Evolutionary conservation across 441 rosid species (phyloP), one percentile per base, ranked within the genome.

Genomic region (Macaranga tanarius): DNA sequence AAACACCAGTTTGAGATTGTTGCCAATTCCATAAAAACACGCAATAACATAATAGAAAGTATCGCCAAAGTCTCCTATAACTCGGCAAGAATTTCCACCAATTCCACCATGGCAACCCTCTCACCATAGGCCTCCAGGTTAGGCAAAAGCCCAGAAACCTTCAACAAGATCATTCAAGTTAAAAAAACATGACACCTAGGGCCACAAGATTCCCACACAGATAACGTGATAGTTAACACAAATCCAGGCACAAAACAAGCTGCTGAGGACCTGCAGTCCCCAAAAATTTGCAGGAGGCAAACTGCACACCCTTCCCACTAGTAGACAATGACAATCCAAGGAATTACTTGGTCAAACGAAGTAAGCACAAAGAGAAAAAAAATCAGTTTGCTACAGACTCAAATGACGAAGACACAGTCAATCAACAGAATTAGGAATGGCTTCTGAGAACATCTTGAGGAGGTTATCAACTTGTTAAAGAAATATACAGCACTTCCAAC

Each of bases 1-100:
- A 85, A 85, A 89, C 88, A 89, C 92, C 92, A 88, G 76, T 85
- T 86, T 86, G 91, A 84, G 89, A 89, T 78, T 84, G 93, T 86
- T 82, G 88, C 88, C 89, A 86, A 82, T 82, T 86, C 88, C 91
- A 87, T 69, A 77, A 81, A 79, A 84, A 88, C 83, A 87, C 81
- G 87, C 90, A 90, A 80, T 75, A 87, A 88, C 84, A 89, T 76
- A 80, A 85, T 79, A 88, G 80, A 86, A 84, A 85, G 87, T 79
- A 82, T 82, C 89, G 86, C 93, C 93, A 86, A 86, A 80, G 84
- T 72, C 77, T 79, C 74, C 84, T 86, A 85, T 62, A 84, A 83
- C 79, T 75, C 77, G 84, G 87, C 85, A 82, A 83, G 90, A 84
- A 82, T 81, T 86, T 83, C 88, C 90, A 84, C 79, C 85, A 81